Evolutionary conservation across 306 rosid genomes (phyloP), one percentile per base, ranked within the genome.

Genomic region (Quercus wislizeni): DNA sequence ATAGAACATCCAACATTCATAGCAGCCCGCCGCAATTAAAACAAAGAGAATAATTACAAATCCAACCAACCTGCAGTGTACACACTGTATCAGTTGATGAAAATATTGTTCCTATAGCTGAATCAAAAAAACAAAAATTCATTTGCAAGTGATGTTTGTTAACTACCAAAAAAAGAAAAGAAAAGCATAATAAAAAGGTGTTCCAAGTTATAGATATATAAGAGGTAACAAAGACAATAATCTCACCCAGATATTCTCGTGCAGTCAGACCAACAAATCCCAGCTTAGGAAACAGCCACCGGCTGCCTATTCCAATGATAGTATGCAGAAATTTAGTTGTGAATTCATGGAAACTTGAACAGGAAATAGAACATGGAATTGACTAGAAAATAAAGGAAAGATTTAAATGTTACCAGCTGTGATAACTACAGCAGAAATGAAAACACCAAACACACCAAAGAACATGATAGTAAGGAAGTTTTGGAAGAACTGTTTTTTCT

Each of bases 21-120:
- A 78, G 62, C 55, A 55, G 28, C 57, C 43, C 1, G 18, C 31
- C 46, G 59, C 77, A 81, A 76, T 62, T 20, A 71, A 80, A 82
- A 51, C 63, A 79, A 82, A 76, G 51, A 59, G 72, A 86, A 73
- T 55, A 77, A 75, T 58, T 62, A 74, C 59, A 65, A 71, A 75
- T 73, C 77, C 79, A 77, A 81, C 92, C 72, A 86, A 94, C 99
- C 97, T 92, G 97, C 84, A 94, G 86, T 0, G 99, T 92, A 73
- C 97, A 94, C 74, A 94, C 95, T 69, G 99, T 94, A 83, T 94
- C 97, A 18, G 97, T 94, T 79, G 97, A 81, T 9, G 97, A 92
- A 86, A 95, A 95, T 82, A 95, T 92, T 33, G 93, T 85, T 76
- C 99, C 99, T 69, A 92, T 62, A 71, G 92, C 98, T 95, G 93